phyloP scores from a whole-genome alignment of 176 grass and related monocot species.

The Themeda triandra region DNA sequence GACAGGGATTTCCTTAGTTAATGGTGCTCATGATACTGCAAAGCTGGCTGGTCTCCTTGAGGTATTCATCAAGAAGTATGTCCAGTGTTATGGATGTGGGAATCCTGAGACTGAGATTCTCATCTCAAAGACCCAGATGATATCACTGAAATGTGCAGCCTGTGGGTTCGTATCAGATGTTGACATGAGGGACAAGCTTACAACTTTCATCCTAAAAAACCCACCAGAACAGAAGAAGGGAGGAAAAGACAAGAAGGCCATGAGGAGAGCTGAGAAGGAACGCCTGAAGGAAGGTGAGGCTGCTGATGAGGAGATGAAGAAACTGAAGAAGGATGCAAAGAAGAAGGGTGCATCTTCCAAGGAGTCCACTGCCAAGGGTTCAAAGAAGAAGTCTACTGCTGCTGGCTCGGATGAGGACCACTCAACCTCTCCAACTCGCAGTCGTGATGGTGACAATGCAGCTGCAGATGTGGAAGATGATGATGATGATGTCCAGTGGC shows the following conservation, averaged over 20 bases:
- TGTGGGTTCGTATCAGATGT: slow-evolving; percentile 86
- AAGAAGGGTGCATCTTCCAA: slow-evolving; percentile 53
- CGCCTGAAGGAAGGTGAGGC: slow-evolving; percentile 78
- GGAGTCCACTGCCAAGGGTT: slow-evolving; percentile 30
- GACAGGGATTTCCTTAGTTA: slow-evolving; percentile 57
- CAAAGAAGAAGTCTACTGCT: slow-evolving; percentile 31
- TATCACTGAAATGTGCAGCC: slow-evolving; percentile 81
- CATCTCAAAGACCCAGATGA: slow-evolving; percentile 61
- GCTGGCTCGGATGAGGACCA: slow-evolving; percentile 69
- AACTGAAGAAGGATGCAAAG: slow-evolving; percentile 72
- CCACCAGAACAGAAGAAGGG: slow-evolving; percentile 77
- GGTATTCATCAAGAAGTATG: slow-evolving; percentile 91
- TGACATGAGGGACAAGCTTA: slow-evolving; percentile 79
- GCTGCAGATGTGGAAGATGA: slow-evolving; percentile 46
- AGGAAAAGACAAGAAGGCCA: slow-evolving; percentile 71
- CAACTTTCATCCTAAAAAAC: slow-evolving; percentile 68
- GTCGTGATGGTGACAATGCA: slow-evolving; percentile 39
- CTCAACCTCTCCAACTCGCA: slow-evolving; percentile 45
- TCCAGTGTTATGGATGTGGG: slow-evolving; percentile 73
- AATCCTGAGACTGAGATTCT: slow-evolving; percentile 91
- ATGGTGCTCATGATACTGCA: slow-evolving; percentile 75
- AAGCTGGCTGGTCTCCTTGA: slow-evolving; percentile 86
- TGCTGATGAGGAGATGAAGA: slow-evolving; percentile 87
- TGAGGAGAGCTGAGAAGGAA: slow-evolving; percentile 94
- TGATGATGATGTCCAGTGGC: slow-evolving; percentile 69